These are phyloP conservation scores for Melanogaster broomeanus DNA, from an alignment of 768 basidiomycete genomes.

Conservation along the genomic window DNA sequence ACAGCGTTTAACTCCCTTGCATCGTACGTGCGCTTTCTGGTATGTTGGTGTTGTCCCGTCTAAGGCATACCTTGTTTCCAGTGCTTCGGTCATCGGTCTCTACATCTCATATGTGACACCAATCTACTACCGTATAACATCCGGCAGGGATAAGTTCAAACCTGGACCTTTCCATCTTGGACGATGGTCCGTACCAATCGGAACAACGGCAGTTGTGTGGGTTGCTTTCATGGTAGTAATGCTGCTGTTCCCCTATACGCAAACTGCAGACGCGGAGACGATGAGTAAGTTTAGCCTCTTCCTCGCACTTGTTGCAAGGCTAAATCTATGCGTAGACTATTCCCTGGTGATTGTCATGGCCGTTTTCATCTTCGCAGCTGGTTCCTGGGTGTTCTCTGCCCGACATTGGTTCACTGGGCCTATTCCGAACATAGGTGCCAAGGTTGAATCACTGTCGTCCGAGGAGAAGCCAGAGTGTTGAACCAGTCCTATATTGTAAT, in stretches of 20 bases:
- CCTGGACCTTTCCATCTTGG: conserved; percentile 39
- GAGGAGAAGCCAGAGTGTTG: conserved; percentile 7
- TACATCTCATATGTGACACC: conserved; percentile 41
- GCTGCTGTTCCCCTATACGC: conserved; percentile 34
- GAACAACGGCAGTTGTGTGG: conserved; percentile 31
- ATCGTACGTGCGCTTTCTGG: conserved; percentile 24
- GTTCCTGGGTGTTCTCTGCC: conserved; percentile 36
- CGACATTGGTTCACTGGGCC: conserved; percentile 38
- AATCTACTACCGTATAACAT: conserved; percentile 38
- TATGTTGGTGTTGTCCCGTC: neutral
- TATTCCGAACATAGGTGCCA: conserved; percentile 27
- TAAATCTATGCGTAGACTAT: conserved; percentile 14
- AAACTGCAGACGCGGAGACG: conserved; percentile 19
- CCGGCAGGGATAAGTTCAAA: conserved; percentile 31
- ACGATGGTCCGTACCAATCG: conserved; percentile 31
- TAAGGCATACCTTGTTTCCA: conserved; percentile 2
- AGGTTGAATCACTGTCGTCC: conserved; percentile 1
- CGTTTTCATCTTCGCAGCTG: conserved; percentile 32
- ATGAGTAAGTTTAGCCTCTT: conserved; percentile 33
- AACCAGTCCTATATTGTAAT: neutral
- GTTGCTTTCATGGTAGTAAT: conserved; percentile 36
- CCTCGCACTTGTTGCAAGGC: neutral
- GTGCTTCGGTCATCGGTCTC: conserved; percentile 35
- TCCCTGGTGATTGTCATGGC: conserved; percentile 31
- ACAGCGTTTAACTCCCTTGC: conserved; percentile 35